phyloP scores from a whole-genome alignment of 768 basidiomycete species.

The Omphalotus guepiniiformis region DNA sequence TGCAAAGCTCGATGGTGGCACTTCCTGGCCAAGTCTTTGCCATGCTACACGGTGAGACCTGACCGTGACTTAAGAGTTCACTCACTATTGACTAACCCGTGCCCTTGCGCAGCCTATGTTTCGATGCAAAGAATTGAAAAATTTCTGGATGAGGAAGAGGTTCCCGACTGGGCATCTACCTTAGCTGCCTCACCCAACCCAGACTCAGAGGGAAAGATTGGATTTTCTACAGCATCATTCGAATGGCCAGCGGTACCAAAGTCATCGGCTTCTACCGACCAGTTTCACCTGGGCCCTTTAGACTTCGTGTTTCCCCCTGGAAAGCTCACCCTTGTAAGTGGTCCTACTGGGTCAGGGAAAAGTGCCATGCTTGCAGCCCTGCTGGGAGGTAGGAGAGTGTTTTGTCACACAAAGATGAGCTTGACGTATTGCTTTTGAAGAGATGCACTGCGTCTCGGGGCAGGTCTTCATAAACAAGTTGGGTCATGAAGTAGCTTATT shows the following conservation, averaged over 20 bases:
- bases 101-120: constrained; percentile 52
- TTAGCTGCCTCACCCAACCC: constrained; percentile 33
- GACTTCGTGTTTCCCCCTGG: constrained; percentile 55
- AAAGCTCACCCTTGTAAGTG: constrained; percentile 54
- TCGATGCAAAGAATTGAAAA: constrained; percentile 78
- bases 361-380: constrained; percentile 58
- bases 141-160: constrained; percentile 70
- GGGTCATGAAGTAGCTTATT: constrained; percentile 61
- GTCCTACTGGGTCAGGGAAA: constrained; percentile 70
- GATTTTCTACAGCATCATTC: constrained; percentile 52
- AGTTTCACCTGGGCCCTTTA: constrained; percentile 56
- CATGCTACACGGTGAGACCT: constrained; percentile 49
- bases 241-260: constrained; percentile 45
- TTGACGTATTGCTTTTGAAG: constrained; percentile 26
- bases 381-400: constrained; percentile 50
- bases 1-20: constrained; percentile 63
- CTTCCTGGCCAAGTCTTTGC: constrained; percentile 63
- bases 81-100: constrained; percentile 6
- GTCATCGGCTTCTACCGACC: constrained; percentile 22
- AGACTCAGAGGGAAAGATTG: constrained; percentile 30
- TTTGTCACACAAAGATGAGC: constrained; percentile 4
- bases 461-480: constrained; percentile 51
- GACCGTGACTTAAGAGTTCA: neutral
- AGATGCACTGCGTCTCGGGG: constrained; percentile 57
- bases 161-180: constrained; percentile 73